Evolutionary conservation across 345 rosid species (phyloP).

Genomic region (Corymbia maculata): DNA sequence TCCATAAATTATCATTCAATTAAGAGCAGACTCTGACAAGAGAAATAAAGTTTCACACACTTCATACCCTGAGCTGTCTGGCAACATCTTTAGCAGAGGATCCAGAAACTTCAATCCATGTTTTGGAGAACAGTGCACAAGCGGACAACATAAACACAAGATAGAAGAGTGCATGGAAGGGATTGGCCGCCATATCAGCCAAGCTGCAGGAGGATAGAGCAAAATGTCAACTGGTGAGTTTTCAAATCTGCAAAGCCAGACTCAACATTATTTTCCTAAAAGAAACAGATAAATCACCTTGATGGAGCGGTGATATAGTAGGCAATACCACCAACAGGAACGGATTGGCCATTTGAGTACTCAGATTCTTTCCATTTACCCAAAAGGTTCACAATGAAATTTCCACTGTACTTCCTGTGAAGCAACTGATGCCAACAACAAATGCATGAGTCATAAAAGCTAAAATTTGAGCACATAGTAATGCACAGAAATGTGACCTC

Average conservation of each 20-base stretch:
- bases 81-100: constrained; percentile 84
- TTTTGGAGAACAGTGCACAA: constrained; percentile 80
- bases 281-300: constrained; percentile 22
- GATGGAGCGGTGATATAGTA: constrained; percentile 83
- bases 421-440: constrained; percentile 35
- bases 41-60: not conserved
- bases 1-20: not conserved
- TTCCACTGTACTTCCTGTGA: constrained; percentile 71
- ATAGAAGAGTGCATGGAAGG: constrained; percentile 82
- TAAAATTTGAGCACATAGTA: not conserved
- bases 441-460: not conserved
- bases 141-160: constrained; percentile 74
- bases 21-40: not conserved
- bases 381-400: constrained; percentile 71
- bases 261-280: not conserved
- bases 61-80: constrained; percentile 70
- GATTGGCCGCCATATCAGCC: constrained; percentile 90
- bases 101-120: constrained; percentile 92
- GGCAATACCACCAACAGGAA: constrained; percentile 80
- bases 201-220: constrained; percentile 35
- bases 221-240: not conserved
- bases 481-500: not conserved
- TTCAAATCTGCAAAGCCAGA: not conserved
- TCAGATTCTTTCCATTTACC: constrained; percentile 90
- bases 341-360: constrained; percentile 60